These are phyloP conservation scores for Xylariaceae sp. DNA, from an alignment of 2,329 filamentous ascomycete genomes.

Conservation along the genomic window DNA sequence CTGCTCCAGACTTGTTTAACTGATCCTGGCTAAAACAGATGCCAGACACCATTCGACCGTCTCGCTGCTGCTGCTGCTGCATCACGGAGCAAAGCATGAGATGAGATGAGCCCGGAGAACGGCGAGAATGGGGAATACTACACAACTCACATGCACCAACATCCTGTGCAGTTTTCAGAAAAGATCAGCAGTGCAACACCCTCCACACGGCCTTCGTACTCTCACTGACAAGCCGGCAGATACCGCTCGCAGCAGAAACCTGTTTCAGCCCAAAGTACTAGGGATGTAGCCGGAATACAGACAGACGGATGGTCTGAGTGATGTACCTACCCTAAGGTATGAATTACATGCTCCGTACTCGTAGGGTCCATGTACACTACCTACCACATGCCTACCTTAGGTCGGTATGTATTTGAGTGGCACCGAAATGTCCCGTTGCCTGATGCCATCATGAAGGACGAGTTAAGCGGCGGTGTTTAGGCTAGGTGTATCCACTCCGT, in stretches of 20 bases:
- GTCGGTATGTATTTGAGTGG: no score
- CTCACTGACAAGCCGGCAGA: background rate
- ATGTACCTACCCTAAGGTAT: background rate
- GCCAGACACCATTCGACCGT: background rate
- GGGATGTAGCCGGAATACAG: background rate
- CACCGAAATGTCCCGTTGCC: background rate
- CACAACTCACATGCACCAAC: slow-evolving; percentile 14
- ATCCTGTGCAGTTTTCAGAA: slow-evolving; percentile 5
- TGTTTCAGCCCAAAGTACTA: slow-evolving; percentile 17
- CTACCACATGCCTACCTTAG: no score
- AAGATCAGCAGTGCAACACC: slow-evolving; percentile 18
- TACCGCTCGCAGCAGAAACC: slow-evolving; percentile 8
- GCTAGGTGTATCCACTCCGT: background rate
- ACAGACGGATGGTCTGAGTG: no score
- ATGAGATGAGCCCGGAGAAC: slow-evolving; percentile 5
- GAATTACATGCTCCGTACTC: background rate
- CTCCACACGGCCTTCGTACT: background rate
- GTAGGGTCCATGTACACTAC: no score
- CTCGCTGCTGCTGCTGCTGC: background rate
- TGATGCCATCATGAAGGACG: background rate
- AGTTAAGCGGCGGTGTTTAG: background rate
- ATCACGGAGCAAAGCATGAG: slow-evolving; percentile 10
- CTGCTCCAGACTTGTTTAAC: background rate
- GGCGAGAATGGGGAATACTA: slow-evolving; percentile 11
- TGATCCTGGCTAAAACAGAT: background rate